A percentile compares a stretch with the other conserved stretches of the same genome.
phyloP scores from a whole-genome alignment of 2,329 filamentous ascomycete genomes.

The Mycosphaerella sp. region DNA sequence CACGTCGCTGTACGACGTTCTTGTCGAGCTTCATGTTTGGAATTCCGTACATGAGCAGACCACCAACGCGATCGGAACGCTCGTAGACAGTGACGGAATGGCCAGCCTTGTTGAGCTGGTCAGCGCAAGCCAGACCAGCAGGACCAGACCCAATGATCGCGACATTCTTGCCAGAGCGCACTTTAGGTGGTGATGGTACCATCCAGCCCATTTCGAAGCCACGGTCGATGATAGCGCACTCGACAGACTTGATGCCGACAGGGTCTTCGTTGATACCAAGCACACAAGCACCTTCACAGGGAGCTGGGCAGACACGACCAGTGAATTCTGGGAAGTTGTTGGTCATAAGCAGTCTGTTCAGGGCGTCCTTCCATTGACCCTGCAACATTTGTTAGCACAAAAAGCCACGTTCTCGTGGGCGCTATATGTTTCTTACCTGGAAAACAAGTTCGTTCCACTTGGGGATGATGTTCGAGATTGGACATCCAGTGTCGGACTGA shows the following conservation, averaged over 20 bases:
- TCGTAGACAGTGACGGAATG: too few relatives aligned
- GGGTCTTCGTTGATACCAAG: slow-evolving; percentile 95
- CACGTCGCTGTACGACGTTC: too few relatives aligned
- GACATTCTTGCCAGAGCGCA: too few relatives aligned
- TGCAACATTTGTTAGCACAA: slow-evolving; percentile 23
- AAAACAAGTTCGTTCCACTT: slow-evolving; percentile 88
- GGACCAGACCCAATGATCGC: too few relatives aligned
- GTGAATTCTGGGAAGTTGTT: slow-evolving; percentile 99
- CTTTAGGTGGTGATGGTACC: slow-evolving; percentile 41
- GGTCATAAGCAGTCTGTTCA: slow-evolving; percentile 87
- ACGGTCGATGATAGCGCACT: slow-evolving; percentile 95
- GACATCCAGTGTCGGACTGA: slow-evolving; percentile 91
- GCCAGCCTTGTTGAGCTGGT: too few relatives aligned
- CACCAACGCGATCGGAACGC: too few relatives aligned
- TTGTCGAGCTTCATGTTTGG: too few relatives aligned
- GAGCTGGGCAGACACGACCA: slow-evolving; percentile 90
- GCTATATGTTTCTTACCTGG: neutral
- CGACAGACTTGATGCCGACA: slow-evolving; percentile 96
- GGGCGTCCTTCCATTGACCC: slow-evolving; percentile 80
- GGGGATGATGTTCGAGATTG: slow-evolving; percentile 95
- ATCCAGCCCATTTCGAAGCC: slow-evolving; percentile 99
- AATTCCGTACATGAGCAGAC: too few relatives aligned
- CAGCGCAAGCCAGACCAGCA: too few relatives aligned
- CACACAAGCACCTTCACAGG: slow-evolving; percentile 93
- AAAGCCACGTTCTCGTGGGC: too few relatives aligned